These are phyloP conservation scores for Theileria parva DNA, from an alignment of 169 alveolate genomes.

Conservation along the genomic window DNA sequence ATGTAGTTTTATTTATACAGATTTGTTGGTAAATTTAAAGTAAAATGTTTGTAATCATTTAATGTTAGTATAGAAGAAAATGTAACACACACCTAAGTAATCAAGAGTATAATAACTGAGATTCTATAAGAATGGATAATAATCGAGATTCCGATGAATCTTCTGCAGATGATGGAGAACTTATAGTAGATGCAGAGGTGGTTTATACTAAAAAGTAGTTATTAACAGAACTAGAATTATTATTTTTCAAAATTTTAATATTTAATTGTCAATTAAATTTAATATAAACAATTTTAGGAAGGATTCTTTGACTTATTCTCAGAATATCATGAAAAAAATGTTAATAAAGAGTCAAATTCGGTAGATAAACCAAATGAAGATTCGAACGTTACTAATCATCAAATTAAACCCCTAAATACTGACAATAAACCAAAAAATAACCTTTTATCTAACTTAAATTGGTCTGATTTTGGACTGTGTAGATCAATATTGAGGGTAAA, in stretches of 20 bases:
- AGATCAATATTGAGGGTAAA: conserved; percentile 41
- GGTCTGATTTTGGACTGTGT: conserved; percentile 58
- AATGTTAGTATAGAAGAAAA: background rate
- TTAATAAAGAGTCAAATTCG: background rate
- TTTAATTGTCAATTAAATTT: background rate
- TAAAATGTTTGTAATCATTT: background rate
- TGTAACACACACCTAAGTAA: background rate
- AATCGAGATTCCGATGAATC: background rate
- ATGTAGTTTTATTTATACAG: background rate
- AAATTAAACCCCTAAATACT: background rate
- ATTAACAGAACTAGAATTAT: background rate
- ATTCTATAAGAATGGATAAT: conserved; percentile 7
- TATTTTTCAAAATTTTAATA: background rate
- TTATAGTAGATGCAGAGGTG: background rate
- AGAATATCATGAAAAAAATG: background rate
- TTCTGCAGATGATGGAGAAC: conserved; percentile 8
- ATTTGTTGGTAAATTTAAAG: too few relatives aligned
- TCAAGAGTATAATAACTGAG: background rate
- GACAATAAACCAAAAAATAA: conserved; percentile 1
- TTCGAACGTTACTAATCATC: background rate
- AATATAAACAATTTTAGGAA: conserved; percentile 17
- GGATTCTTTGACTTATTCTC: conserved; percentile 51
- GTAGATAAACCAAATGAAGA: background rate
- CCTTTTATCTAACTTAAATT: conserved; percentile 26
- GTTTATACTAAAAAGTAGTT: background rate